Conservation (phyloP, 2,329 filamentous ascomycete species). For the Aspergillus sp. region DNA sequence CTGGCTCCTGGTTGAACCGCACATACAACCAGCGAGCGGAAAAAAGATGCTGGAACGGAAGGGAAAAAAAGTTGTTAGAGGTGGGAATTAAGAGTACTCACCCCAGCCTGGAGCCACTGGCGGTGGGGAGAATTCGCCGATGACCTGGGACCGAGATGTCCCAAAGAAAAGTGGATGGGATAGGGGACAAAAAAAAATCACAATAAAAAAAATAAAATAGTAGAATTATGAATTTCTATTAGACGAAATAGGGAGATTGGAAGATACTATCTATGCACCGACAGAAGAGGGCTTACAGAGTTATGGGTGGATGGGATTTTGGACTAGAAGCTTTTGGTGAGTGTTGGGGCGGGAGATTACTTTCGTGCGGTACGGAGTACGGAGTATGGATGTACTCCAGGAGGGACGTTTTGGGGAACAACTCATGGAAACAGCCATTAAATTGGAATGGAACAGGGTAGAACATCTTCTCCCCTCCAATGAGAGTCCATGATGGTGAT, state of each 20-base stretch:
- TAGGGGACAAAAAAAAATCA: conserved; percentile 20
- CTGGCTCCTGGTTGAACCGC: background rate
- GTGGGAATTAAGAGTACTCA: conserved; percentile 16
- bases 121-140: conserved; percentile 15
- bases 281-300: background rate
- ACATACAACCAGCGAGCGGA: background rate
- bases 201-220: conserved; percentile 11
- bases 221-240: background rate
- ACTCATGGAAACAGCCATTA: background rate
- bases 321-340: conserved; percentile 18
- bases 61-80: background rate
- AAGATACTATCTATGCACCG: conserved; percentile 6
- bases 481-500: no score
- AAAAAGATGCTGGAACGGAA: background rate
- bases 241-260: conserved; percentile 12
- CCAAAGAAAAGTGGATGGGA: conserved; percentile 19
- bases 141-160: conserved; percentile 4
- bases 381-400: background rate
- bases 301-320: conserved; percentile 5
- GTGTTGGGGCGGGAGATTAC: conserved; percentile 28
- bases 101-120: conserved; percentile 17
- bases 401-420: background rate
- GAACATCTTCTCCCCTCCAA: background rate
- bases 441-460: background rate
- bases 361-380: conserved; percentile 11